Base-by-base conservation (phyloP, 176 grass and related monocot genomes). In the Phyllostachys edulis region DNA sequence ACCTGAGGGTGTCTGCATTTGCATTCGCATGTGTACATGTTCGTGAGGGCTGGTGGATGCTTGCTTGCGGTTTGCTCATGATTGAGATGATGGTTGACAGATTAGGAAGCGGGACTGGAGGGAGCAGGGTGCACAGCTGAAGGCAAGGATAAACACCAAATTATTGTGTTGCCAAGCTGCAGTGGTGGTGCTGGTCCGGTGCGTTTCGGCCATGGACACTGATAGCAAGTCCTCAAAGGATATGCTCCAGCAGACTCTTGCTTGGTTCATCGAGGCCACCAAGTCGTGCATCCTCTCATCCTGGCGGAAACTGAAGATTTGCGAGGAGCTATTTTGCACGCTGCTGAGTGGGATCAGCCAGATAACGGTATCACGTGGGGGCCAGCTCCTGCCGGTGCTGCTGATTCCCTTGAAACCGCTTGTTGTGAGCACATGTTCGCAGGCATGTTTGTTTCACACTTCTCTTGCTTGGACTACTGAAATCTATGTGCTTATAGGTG, bases 61-160 rank as follows among this genome's bases (percentile, higher is more conserved):
- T 62, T 92, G 32, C 63, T 64, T 82, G 38, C 7, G 11, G 56
- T 71, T 84, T 47, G 54, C 42, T 92, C 78, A 49, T 79, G 80
- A 26, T 65, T 77, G 78, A 29, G 65, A 24, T 80, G 73, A 84
- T 87, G 79, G 24, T 63, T 84, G 80, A 39, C 84, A 98, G 93
- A 93, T 98, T 77, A 94, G 96, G 76, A 98, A 98, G 84, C 87
- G 93, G 69, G 96, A 98, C 75, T 98, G 96, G 96, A 95, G 73
- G 87, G 96, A 95, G 77, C 96, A 98, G 77, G 96, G 96, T 29
- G 80, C 68, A 20, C 91, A 98, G 37, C 91, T 98, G 50, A 98
- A 92, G 82, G 85, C 80, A 68, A 92, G 96, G 86, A 98, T 98
- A 86, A 92, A 92, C 85, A 98, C 87, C 68, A 98, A 98, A 80